phyloP scores from a whole-genome alignment of 441 rosid species.

The Capsella rubella region DNA sequence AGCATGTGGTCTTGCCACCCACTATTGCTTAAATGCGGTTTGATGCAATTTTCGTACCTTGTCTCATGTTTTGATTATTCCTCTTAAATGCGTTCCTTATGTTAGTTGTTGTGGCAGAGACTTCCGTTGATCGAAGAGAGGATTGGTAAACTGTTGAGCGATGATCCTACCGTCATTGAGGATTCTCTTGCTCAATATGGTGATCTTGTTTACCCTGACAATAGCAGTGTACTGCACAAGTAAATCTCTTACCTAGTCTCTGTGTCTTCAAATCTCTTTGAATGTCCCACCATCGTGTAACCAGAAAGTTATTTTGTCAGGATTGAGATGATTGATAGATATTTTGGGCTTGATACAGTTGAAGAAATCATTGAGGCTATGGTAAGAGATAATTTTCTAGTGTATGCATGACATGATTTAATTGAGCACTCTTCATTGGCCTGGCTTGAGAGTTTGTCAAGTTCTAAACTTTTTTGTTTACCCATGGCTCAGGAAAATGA shows the following conservation, averaged over 20 bases:
- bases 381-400: constrained; percentile 54
- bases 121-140: constrained; percentile 80
- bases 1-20: constrained; percentile 92
- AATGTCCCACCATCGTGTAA: constrained; percentile 22
- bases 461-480: constrained; percentile 22
- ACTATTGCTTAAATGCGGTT: constrained; percentile 72
- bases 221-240: constrained; percentile 66
- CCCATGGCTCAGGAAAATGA: constrained; percentile 61
- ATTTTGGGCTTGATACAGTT: constrained; percentile 82
- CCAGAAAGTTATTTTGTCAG: constrained; percentile 47
- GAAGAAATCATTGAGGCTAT: constrained; percentile 82
- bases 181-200: constrained; percentile 85
- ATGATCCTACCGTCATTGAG: constrained; percentile 77
- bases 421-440: constrained; percentile 1
- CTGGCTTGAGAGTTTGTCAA: constrained; percentile 15
- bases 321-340: constrained; percentile 79
- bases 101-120: constrained; percentile 56
- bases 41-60: constrained; percentile 41
- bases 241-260: constrained; percentile 39
- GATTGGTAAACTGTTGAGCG: constrained; percentile 78
- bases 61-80: constrained; percentile 19
- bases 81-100: constrained; percentile 26
- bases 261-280: constrained; percentile 4
- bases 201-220: constrained; percentile 84
- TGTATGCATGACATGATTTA: constrained; percentile 4